Evolutionary conservation across 371 early-diverging fungal genomes (phyloP).

Genomic region (Blastocladiella emersonii): DNA sequence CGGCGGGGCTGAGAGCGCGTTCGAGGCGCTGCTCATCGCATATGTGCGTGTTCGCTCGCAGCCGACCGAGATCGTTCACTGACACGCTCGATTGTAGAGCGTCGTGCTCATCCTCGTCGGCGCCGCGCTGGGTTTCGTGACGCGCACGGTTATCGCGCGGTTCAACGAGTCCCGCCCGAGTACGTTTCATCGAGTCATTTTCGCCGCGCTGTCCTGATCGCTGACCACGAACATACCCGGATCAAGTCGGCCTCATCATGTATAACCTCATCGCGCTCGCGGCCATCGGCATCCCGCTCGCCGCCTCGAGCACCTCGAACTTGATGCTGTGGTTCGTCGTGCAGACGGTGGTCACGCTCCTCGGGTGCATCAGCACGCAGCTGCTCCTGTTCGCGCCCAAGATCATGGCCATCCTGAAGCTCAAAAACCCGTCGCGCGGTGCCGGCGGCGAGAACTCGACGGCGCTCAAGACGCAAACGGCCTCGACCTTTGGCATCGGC

Average conservation of each 20-base stretch:
- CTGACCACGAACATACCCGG: not conserved
- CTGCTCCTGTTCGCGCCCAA: not conserved
- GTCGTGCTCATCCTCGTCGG: not conserved
- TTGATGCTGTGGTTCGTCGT: not conserved
- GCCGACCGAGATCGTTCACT: not conserved
- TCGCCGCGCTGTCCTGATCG: not conserved
- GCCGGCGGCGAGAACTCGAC: too few species aligned
- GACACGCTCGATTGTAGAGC: not conserved
- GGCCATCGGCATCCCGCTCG: not conserved
- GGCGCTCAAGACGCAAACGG: too few species aligned
- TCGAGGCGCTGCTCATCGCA: not conserved
- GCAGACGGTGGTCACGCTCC: not conserved
- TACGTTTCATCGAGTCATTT: not conserved
- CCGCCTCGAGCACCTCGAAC: not conserved
- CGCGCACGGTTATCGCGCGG: not conserved
- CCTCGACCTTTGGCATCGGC: too few species aligned
- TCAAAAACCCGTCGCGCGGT: too few species aligned
- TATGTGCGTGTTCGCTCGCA: not conserved
- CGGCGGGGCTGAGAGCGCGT: not conserved
- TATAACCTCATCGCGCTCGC: not conserved
- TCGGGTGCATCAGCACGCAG: not conserved
- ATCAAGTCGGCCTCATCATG: not conserved
- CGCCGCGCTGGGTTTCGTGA: not conserved
- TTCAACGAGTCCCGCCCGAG: not conserved
- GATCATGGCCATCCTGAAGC: too few species aligned